phyloP scores from a whole-genome alignment of 148 eudicot genomes.

The Limonium bicolor region DNA sequence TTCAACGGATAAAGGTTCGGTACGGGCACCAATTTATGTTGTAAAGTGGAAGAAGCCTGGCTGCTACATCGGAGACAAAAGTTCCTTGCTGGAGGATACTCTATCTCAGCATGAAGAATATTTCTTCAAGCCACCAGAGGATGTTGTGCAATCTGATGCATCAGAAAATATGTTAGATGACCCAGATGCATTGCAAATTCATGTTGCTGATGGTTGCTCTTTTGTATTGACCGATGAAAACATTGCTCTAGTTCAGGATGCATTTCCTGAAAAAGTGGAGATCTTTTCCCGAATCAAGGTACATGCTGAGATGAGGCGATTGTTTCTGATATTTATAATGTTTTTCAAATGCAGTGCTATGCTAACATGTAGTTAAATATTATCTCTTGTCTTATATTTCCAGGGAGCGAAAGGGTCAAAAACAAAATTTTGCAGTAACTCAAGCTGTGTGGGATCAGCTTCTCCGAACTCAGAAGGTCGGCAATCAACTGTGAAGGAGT shows the following conservation, averaged over 20 bases:
- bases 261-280: conserved; percentile 52
- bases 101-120: conserved; percentile 20
- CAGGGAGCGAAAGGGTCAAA: conserved; percentile 53
- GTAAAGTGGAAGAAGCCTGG: conserved; percentile 67
- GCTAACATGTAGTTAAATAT: too few species aligned
- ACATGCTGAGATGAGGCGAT: not conserved
- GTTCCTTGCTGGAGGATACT: too few species aligned
- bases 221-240: conserved; percentile 67
- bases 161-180: conserved; percentile 36
- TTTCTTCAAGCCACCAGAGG: conserved; percentile 16
- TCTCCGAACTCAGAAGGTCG: conserved; percentile 19
- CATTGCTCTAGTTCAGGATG: conserved; percentile 55
- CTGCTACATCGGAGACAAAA: conserved; percentile 8
- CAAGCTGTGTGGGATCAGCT: conserved; percentile 13
- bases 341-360: too few species aligned
- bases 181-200: conserved; percentile 32
- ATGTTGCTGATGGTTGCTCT: conserved; percentile 31
- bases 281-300: conserved; percentile 58
- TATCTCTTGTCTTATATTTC: not conserved
- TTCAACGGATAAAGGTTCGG: conserved; percentile 65
- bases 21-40: conserved; percentile 46
- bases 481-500: conserved; percentile 64
- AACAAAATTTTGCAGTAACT: conserved; percentile 19
- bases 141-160: conserved; percentile 15
- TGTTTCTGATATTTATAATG: not conserved